Evolutionary conservation across 225 moss, liverwort and hornwort genomes (phyloP).

Genomic region (Physcomitrellopsis africana): DNA sequence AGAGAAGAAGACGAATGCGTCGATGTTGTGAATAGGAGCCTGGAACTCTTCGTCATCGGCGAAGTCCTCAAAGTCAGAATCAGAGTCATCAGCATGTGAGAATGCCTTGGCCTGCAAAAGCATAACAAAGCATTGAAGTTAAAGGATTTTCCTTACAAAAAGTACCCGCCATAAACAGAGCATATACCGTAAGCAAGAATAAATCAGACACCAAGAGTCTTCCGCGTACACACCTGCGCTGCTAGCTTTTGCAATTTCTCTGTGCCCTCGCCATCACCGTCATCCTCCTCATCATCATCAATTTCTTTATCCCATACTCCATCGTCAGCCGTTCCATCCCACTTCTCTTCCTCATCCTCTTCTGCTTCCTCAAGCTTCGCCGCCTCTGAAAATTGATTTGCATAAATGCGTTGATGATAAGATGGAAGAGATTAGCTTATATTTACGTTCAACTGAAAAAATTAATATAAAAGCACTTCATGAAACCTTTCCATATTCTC

Average conservation of each 20-base stretch:
- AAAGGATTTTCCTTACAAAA: neutral
- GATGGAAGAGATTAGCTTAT: too few species aligned
- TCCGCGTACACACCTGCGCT: conserved; percentile 61
- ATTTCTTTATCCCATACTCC: conserved; percentile 96
- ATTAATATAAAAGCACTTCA: too few species aligned
- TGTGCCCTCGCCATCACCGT: conserved; percentile 59
- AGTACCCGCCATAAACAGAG: too few species aligned
- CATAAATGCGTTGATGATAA: too few species aligned
- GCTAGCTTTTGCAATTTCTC: conserved; percentile 88
- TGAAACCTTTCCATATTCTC: too few species aligned
- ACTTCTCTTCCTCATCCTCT: conserved; percentile 81
- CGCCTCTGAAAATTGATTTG: conserved; percentile 51
- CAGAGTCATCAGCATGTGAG: conserved; percentile 80
- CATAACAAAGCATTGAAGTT: neutral
- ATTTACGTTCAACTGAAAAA: too few species aligned
- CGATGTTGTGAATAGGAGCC: conserved; percentile 94
- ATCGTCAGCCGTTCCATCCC: conserved; percentile 84
- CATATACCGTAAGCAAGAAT: too few species aligned
- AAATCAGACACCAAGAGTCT: too few species aligned
- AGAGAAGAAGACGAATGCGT: conserved; percentile 93
- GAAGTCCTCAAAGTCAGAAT: conserved; percentile 90
- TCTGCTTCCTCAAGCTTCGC: conserved; percentile 75
- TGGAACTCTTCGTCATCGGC: conserved; percentile 98
- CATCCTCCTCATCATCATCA: conserved; percentile 86
- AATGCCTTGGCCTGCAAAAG: conserved; percentile 76